A percentile compares a stretch with the other conserved stretches of the same genome.
Evolutionary conservation across 768 basidiomycete genomes (phyloP).

Genomic region (Paxillus involutus): DNA sequence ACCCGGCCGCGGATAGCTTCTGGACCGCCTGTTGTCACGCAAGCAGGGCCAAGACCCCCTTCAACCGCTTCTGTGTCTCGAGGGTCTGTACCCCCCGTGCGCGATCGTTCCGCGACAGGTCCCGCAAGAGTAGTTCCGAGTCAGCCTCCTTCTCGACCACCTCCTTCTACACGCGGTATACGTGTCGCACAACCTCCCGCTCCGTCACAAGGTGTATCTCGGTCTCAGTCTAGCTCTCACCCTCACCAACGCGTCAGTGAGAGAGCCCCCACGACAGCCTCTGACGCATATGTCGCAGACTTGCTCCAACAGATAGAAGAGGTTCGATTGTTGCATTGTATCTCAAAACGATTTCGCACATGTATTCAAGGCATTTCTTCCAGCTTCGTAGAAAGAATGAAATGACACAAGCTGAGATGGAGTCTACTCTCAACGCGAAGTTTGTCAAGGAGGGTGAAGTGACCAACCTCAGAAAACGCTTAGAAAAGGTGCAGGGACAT

Average conservation of each 20-base stretch:
- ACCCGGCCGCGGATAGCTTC: constrained; percentile 11
- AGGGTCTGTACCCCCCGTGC: constrained; percentile 11
- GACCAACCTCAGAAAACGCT: constrained; percentile 58
- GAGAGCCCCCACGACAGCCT: constrained; percentile 1
- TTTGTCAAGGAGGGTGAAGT: constrained; percentile 72
- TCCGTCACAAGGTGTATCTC: constrained; percentile 20
- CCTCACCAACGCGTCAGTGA: constrained; percentile 7
- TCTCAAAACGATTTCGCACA: constrained; percentile 8
- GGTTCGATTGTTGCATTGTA: constrained; percentile 34
- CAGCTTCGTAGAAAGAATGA: constrained; percentile 55
- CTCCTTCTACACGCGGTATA: constrained; percentile 15
- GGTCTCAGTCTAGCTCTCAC: constrained; percentile 9
- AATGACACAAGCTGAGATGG: constrained; percentile 43
- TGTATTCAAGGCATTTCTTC: constrained; percentile 9
- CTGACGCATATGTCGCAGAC: constrained; percentile 10
- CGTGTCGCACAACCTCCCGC: constrained; percentile 9
- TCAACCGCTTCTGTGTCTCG: constrained; percentile 11
- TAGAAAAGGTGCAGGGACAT: constrained; percentile 54
- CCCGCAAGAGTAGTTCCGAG: constrained; percentile 5
- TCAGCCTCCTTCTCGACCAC: constrained; percentile 11
- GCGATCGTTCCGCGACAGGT: constrained; percentile 9
- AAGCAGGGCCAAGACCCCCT: constrained; percentile 5
- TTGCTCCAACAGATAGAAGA: constrained; percentile 43
- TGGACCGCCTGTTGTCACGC: constrained; percentile 7
- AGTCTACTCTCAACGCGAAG: constrained; percentile 49